These are phyloP conservation scores for Penicillium sp. DNA, from an alignment of 2,329 filamentous ascomycete genomes.

Conservation along the genomic window DNA sequence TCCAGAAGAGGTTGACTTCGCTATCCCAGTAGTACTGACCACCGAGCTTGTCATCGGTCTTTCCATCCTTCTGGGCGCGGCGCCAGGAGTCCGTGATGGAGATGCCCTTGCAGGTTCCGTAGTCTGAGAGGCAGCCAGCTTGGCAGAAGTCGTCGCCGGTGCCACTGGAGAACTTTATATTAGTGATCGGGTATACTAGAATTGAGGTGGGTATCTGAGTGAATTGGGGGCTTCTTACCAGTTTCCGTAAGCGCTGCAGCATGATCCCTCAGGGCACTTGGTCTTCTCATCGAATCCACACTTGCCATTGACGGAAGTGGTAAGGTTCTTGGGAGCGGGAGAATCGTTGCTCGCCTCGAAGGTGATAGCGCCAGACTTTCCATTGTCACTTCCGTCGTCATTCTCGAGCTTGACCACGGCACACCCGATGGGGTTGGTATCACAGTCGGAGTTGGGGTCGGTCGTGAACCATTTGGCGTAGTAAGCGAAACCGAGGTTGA, in stretches of 20 bases:
- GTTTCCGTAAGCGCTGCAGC: constrained; percentile 39
- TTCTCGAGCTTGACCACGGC: constrained; percentile 60
- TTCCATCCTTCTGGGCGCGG: constrained; percentile 53
- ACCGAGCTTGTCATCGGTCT: constrained; percentile 58
- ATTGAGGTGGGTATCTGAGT: neutral
- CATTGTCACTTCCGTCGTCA: constrained; percentile 59
- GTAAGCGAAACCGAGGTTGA: constrained; percentile 67
- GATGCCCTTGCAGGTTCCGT: constrained; percentile 43
- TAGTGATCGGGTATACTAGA: neutral
- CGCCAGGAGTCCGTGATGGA: constrained; percentile 59
- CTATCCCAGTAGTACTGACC: constrained; percentile 70
- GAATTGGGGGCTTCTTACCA: constrained; percentile 26
- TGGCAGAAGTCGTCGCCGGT: constrained; percentile 32
- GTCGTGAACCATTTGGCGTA: constrained; percentile 68
- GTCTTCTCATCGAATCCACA: constrained; percentile 32
- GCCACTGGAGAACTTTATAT: constrained; percentile 29
- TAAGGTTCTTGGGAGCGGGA: constrained; percentile 26
- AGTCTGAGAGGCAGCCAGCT: constrained; percentile 39
- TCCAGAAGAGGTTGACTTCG: constrained; percentile 65
- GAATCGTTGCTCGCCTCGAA: constrained; percentile 44
- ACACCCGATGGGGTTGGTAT: constrained; percentile 55
- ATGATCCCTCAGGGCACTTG: constrained; percentile 33
- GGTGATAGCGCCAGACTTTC: constrained; percentile 51
- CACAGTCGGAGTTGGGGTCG: constrained; percentile 49
- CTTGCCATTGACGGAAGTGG: constrained; percentile 27